These are phyloP conservation scores for Solanum ahanhuiri DNA, from an alignment of 257 asterid genomes.

Conservation along the genomic window DNA sequence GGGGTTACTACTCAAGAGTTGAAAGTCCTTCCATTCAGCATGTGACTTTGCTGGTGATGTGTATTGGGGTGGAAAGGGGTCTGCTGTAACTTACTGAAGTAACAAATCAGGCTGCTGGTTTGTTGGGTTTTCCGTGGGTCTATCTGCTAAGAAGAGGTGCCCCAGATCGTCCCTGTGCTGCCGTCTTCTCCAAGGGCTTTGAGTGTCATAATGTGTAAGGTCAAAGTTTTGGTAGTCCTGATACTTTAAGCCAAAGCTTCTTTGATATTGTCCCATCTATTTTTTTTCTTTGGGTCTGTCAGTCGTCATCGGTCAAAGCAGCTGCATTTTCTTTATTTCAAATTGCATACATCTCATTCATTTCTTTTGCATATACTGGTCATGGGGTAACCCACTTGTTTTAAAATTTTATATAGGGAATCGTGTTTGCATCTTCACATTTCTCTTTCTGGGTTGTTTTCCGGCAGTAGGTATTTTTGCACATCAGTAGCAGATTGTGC, in stretches of 20 bases:
- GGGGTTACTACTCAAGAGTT: background rate
- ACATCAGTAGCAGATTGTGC: background rate
- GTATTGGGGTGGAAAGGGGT: conserved; percentile 6
- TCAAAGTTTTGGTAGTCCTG: conserved; percentile 13
- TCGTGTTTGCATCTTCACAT: conserved; percentile 18
- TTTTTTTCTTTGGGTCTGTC: conserved; percentile 25
- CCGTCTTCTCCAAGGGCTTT: conserved; percentile 8
- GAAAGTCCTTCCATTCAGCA: background rate
- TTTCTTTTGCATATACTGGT: conserved; percentile 22
- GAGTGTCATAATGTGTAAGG: background rate
- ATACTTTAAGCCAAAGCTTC: conserved; percentile 12
- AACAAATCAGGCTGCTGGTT: conserved; percentile 10
- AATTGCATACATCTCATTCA: conserved; percentile 43
- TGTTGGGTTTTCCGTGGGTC: conserved; percentile 13
- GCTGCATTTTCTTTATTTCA: conserved; percentile 15
- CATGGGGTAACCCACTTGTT: conserved; percentile 8
- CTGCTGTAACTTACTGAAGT: conserved; percentile 13
- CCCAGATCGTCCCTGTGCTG: conserved; percentile 16
- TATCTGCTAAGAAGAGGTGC: conserved; percentile 4
- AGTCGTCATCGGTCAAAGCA: conserved; percentile 32
- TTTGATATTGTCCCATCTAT: conserved; percentile 7
- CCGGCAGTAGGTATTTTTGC: conserved; percentile 2
- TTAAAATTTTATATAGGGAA: conserved; percentile 8
- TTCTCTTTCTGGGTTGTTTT: conserved; percentile 8
- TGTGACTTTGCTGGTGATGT: background rate